Evolutionary conservation across 768 basidiomycete species (phyloP), one percentile per base, ranked within the genome.

Genomic region (Suillus hirtellus): DNA sequence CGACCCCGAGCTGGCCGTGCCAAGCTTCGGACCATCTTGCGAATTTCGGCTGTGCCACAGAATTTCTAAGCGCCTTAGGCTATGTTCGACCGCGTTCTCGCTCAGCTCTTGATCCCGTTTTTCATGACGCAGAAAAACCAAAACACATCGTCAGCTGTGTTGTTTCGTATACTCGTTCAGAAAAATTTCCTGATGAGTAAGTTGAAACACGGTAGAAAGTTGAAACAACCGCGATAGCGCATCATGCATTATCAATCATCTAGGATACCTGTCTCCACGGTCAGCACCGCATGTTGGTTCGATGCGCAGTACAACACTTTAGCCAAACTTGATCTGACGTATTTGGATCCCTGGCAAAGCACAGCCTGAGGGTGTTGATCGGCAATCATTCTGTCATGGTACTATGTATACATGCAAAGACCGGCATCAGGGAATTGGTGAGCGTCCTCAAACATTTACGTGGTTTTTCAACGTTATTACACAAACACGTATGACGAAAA

Each of bases 231-330:
- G 11, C 31, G 34, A 56, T 24, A 21, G 17, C 38, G 24, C 56
- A 27, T 42, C 17, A 12, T n/a, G 24, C 56, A 27, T 42, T 6
- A n/a, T 34, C 11, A 31, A 53, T n/a, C 19, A 27, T 31, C 24
- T 24, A 6, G 38, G 37, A 37, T 38, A 6, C 35, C 15, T 27
- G 38, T 24, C 37, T 24, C 54, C 54, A 24, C 9, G 54, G 14
- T 17, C 55, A 40, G 15, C 55, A 56, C 37, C 0, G 55, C 55
- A 58, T 42, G 6, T 2, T 27, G 10, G 24, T 58, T 15, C 17
- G 11, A 58, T 58, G 38, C 56, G 38, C 56, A 58, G 56, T 42
- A 42, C 11, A 42, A 10, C 56, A 58, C 56, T 58, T 58, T 58
- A 58, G 9, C 56, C 56, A 58, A 58, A 42, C 38, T 58, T 58